Evolutionary conservation across 2,329 filamentous ascomycete genomes (phyloP).

Genomic region (Fusarium sp.): DNA sequence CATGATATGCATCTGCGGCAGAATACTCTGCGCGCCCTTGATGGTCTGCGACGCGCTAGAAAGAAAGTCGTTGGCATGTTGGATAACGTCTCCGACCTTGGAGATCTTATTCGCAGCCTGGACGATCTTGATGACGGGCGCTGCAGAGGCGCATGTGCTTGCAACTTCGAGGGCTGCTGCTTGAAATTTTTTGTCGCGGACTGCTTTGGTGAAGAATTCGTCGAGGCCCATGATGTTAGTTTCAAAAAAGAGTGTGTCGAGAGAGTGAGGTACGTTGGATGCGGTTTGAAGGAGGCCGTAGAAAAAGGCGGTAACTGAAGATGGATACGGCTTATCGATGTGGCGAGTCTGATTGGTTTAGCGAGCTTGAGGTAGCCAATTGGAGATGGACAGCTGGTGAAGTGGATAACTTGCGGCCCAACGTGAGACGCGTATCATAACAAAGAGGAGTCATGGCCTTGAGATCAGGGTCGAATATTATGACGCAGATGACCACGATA

Average conservation of each 20-base stretch:
- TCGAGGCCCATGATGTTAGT: conserved; percentile 20
- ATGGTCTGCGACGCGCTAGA: conserved; percentile 35
- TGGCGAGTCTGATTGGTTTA: not conserved
- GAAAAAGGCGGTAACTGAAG: conserved; percentile 28
- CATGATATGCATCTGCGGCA: conserved; percentile 48
- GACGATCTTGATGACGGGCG: conserved; percentile 35
- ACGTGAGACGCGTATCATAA: conserved; percentile 14
- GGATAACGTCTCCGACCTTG: conserved; percentile 36
- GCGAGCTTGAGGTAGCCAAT: not conserved
- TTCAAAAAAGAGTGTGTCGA: not conserved
- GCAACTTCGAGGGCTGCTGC: conserved; percentile 22
- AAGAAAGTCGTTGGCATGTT: conserved; percentile 36
- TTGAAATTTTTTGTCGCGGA: conserved; percentile 24
- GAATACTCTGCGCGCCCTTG: conserved; percentile 33
- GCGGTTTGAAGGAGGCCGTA: conserved; percentile 1
- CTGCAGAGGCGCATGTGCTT: conserved; percentile 19
- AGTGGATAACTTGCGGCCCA: conserved; percentile 19
- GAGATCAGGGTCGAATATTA: not conserved
- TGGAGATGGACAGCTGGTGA: conserved; percentile 17
- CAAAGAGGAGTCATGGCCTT: conserved; percentile 1
- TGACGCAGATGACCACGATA: not conserved
- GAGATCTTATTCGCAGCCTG: conserved; percentile 40
- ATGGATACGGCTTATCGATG: conserved; percentile 18
- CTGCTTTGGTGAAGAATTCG: conserved; percentile 19
- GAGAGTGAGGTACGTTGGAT: not conserved